Evolutionary conservation across 179 eudicot genomes (phyloP), one percentile per base, ranked within the genome.

Genomic region (Silene coronaria): DNA sequence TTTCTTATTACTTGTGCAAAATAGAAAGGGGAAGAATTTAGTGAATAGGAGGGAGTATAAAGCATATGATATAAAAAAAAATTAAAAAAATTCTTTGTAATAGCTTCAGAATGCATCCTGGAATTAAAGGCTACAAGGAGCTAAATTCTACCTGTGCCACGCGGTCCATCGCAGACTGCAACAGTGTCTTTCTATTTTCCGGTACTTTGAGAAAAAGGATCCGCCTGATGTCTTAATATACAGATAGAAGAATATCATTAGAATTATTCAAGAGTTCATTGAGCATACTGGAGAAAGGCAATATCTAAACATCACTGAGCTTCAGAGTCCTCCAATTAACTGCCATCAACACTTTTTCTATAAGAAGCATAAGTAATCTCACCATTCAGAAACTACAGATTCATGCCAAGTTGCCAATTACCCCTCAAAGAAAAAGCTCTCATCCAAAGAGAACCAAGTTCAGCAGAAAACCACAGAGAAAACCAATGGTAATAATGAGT

Each of bases 161-260:
- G 26, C 99, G 96, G 59, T 96, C 93, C 74, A 96, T 86, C 87
- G 93, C 99, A 65, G 86, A 85, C 70, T 80, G 77, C 70, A 96
- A 84, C 67, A 96, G 77, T 45, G 79, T 77, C 82, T 88, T 93
- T 75, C 96, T 88, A 67, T 91, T 82, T 79, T 93, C 98, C 7
- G 93, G 96, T 69, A 96, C 97, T 86, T 89, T 93, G 61, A 79
- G 84, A 82, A 89, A 88, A 76, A 96, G 97, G 79, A 86, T 75
- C 82, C 86, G 88, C 88, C 91, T 91, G 82, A 96, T 87, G 76
- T 96, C 99, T 95, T 82, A 48, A 84, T 71, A 80, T 74, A 89
- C 63, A 83, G 78, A 81, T 55, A 71, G 70, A n/a, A 70, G 70
- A 51, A 81, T 36, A 73, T 63, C 38, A 76, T 77, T 76, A 86